Evolutionary conservation across 2,329 filamentous ascomycete genomes (phyloP), one percentile per base, ranked within the genome.

Genomic region (Fusarium azukiicola): DNA sequence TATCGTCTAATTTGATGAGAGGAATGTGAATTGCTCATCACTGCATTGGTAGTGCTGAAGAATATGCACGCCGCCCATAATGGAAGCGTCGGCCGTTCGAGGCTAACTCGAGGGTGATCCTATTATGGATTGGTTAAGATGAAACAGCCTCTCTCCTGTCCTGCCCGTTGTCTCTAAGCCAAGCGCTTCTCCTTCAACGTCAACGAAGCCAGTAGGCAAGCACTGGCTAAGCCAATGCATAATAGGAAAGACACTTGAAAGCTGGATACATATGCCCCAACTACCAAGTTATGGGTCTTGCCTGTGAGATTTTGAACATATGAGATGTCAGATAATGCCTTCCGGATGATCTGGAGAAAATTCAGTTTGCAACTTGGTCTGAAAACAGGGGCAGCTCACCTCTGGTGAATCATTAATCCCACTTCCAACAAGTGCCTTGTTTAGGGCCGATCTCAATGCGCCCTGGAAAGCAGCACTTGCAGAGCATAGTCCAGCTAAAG

Each of bases 401-500:
- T 52, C 52, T 3, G 32, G 32, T 3, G 12, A 11, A 56, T 56
- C 38, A 16, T 16, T 19, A n/a, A 56, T 14, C 21, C 13, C 12
- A 8, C 32, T 13, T 36, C 19, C 19, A 38, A 10, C 14, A 14
- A 56, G 19, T 38, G 19, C 27, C 52, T 56, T n/a, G 32, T n/a
- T 38, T 12, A 56, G 32, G 52, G 52, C 32, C 2, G 32, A 56
- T 56, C 32, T 36, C 19, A 56, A 32, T 3, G 52, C 52, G 16
- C 52, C n/a, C 38, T 56, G 52, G 52, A 56, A 56, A 56, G 32
- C 52, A 13, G 52, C 32, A 6, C 52, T 56, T 56, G 52, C 52
- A 14, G 32, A 56, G 32, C 52, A 56, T 10, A 56, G 19, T 16
- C 52, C 52, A 38, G 32, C 32, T 56, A 56, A 27, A 13, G 52